Conservation (phyloP, 192 early-diverging fungal genomes). For the Phycomyces nitens region DNA sequence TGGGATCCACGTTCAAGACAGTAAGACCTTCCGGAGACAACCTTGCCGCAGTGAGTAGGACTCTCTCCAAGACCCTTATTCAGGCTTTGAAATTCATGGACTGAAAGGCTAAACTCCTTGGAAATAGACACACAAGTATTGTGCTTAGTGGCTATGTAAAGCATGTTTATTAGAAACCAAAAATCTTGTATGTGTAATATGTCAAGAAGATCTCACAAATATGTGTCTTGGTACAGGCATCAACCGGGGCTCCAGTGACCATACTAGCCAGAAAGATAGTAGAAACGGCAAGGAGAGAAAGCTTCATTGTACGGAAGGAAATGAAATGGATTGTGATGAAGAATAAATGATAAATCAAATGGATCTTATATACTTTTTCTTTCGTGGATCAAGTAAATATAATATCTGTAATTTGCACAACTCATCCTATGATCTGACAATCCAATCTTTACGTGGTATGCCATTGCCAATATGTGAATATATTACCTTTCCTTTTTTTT, state of each 20-base stretch:
- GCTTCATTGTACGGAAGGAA: conserved; percentile 25
- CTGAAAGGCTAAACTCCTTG: background rate
- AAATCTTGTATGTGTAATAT: no score
- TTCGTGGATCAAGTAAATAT: no score
- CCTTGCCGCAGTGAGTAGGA: conserved; percentile 6
- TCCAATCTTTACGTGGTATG: no score
- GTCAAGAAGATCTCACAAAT: no score
- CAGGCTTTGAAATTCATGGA: background rate
- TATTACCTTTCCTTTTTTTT: no score
- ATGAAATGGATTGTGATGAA: background rate
- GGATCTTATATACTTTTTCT: no score
- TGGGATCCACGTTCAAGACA: conserved; percentile 5
- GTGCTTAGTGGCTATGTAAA: background rate
- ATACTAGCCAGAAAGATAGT: conserved; percentile 18
- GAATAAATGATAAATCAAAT: no score
- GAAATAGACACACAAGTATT: conserved; percentile 18
- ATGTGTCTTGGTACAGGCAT: conserved; percentile 2
- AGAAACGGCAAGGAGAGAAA: conserved; percentile 24
- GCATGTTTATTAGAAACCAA: background rate
- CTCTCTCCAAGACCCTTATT: conserved; percentile 12
- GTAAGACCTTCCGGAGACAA: conserved; percentile 17
- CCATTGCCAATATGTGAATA: no score
- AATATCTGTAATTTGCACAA: no score
- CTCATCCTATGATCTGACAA: no score
- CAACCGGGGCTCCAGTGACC: conserved; percentile 6